These are phyloP conservation scores for Chalaropsis thielavioides DNA, from an alignment of 2,329 filamentous ascomycete species.

Conservation along the genomic window DNA sequence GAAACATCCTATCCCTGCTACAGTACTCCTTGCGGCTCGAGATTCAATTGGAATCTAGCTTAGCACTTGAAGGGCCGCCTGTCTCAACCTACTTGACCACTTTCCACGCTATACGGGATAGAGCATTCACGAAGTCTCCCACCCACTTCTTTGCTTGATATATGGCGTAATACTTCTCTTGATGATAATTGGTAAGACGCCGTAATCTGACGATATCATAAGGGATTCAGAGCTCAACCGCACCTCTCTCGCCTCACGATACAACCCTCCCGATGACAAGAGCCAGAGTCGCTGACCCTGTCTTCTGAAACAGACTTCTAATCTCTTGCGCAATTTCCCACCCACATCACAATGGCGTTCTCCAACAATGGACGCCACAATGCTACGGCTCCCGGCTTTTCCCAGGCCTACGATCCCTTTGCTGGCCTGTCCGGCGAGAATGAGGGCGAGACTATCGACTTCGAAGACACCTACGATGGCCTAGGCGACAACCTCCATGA, in stretches of 20 bases:
- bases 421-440: constrained; percentile 58
- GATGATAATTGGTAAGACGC: not conserved
- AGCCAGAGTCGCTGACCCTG: not conserved
- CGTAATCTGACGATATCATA: not conserved
- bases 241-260: not conserved
- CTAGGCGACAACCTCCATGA: constrained; percentile 84
- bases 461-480: constrained; percentile 95
- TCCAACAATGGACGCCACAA: constrained; percentile 66
- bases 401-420: constrained; percentile 73
- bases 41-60: not conserved
- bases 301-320: not conserved
- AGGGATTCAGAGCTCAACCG: not conserved
- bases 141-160: not conserved
- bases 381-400: constrained; percentile 60
- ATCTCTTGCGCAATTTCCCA: not conserved
- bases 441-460: constrained; percentile 49
- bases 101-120: not conserved
- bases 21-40: not conserved
- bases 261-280: not conserved
- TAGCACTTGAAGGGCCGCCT: not conserved
- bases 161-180: not conserved
- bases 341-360: constrained; percentile 58
- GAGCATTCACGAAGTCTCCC: not conserved
- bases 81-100: not conserved
- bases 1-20: not conserved